Base-by-base conservation (phyloP, 176 grass and related monocot genomes). In the Bothriochloa decipiens region DNA sequence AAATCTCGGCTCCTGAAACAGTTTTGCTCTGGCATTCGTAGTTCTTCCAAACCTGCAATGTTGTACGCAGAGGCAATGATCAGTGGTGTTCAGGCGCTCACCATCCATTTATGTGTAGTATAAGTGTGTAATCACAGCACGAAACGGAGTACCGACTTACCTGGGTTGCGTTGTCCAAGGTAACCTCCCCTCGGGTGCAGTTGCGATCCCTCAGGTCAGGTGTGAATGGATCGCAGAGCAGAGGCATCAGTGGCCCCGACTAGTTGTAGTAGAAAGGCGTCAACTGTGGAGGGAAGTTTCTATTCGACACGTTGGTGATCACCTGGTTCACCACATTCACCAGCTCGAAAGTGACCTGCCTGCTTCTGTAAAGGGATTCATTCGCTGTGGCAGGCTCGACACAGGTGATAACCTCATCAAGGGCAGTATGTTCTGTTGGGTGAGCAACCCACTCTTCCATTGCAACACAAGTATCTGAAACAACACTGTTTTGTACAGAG, bases 371-470 rank as follows among this genome's bases (percentile, higher is more conserved):
- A 70, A 93, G 86, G 7, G 96, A 90, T 23, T 98, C 93, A 3
- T 93, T 95, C 3, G 93, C 96, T 0, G 96, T 95, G 11, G 91
- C 80, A 8, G 80, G 80, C 12, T 98, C 96, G 13, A 95, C 92
- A 39, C 93, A 98, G 10, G 96, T 91, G 61, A 98, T 80, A 41
- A 98, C 91, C 69, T 95, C 96, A 52, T 98, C 96, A 47, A 98
- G 85, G 81, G 96, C 89, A 10, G 93, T 93, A 72, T 93, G 91
- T 63, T 90, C 85, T 6, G 86, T 86, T 25, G 96, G 96, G 81
- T 98, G 91, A 84, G 47, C 84, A 50, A 88, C 87, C 96, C 96
- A 98, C 18, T 93, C 89, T 7, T 93, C 91, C 96, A 98, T 98
- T 1, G 93, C 86, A 17, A 95, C 89, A 79, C 96, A 98, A 12